phyloP scores from a whole-genome alignment of 352 stramenopile species.

The Globisporangium yorkense region DNA sequence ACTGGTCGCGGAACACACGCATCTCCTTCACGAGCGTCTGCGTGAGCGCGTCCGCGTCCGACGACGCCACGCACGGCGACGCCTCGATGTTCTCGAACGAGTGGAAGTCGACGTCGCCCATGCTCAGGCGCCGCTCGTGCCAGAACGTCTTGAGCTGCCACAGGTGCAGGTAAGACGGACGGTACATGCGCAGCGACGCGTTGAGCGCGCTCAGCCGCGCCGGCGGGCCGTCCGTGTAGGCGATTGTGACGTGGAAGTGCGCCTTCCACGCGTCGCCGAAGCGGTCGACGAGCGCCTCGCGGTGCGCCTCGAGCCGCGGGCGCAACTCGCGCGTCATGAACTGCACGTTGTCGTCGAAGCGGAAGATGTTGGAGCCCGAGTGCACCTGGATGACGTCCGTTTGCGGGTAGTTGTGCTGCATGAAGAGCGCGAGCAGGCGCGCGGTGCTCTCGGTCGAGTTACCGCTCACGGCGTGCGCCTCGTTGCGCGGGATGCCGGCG shows the following conservation, averaged over 20 bases:
- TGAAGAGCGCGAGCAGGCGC: conserved; percentile 91
- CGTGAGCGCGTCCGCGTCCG: conserved; percentile 78
- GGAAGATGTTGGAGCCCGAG: conserved; percentile 95
- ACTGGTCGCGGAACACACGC: conserved; percentile 77
- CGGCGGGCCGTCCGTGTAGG: conserved; percentile 94
- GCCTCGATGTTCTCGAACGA: conserved; percentile 97
- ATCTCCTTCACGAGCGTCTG: conserved; percentile 93
- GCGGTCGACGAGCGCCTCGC: conserved; percentile 88
- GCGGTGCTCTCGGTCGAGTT: conserved; percentile 96
- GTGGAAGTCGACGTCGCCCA: conserved; percentile 96
- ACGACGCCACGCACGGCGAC: conserved; percentile 81
- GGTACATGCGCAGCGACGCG: conserved; percentile 92
- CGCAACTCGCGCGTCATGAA: conserved; percentile 96
- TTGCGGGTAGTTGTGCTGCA: conserved; percentile 88
- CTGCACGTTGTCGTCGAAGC: conserved; percentile 94
- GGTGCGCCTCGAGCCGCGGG: conserved; percentile 91
- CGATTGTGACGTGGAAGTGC: conserved; percentile 95
- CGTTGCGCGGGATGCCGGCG: conserved; percentile 93
- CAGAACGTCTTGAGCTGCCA: conserved; percentile 99
- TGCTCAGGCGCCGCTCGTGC: conserved; percentile 93
- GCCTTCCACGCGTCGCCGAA: conserved; percentile 92
- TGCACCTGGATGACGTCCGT: conserved; percentile 94
- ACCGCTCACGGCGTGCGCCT: conserved; percentile 82
- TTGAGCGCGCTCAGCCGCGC: conserved; percentile 96
- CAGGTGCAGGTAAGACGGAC: conserved; percentile 95